Evolutionary conservation across 768 basidiomycete species (phyloP).

Genomic region (Lepiota venenata): DNA sequence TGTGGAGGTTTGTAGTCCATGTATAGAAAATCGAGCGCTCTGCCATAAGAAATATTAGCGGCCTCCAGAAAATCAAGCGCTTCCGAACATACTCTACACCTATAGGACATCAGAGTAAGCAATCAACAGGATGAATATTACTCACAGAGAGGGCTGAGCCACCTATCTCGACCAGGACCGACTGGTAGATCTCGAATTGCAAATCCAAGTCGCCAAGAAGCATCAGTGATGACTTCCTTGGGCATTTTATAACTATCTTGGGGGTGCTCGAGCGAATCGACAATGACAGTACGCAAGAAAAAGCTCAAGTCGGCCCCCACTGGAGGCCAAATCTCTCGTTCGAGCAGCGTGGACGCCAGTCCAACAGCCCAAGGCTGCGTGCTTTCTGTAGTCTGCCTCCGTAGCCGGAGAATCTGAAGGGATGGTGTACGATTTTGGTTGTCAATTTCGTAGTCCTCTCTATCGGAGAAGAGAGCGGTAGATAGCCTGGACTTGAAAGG

Average conservation of each 20-base stretch:
- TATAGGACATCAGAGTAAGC: slow-evolving; percentile 16
- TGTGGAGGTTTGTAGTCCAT: slow-evolving; percentile 88
- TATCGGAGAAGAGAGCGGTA: slow-evolving; percentile 75
- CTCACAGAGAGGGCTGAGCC: slow-evolving; percentile 82
- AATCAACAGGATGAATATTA: slow-evolving; percentile 13
- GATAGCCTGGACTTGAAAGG: slow-evolving; percentile 70
- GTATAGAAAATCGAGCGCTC: slow-evolving; percentile 86
- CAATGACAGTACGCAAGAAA: slow-evolving; percentile 78
- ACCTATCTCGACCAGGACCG: slow-evolving; percentile 64
- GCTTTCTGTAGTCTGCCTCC: slow-evolving; percentile 23
- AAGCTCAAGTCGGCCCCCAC: slow-evolving; percentile 83
- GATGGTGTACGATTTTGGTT: slow-evolving; percentile 30
- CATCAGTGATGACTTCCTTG: slow-evolving; percentile 33
- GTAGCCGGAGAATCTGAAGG: slow-evolving; percentile 30
- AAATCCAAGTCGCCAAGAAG: slow-evolving; percentile 78
- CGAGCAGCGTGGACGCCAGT: slow-evolving; percentile 66
- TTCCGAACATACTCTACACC: slow-evolving; percentile 43
- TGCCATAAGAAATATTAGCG: slow-evolving; percentile 22
- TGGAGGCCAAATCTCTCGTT: slow-evolving; percentile 82
- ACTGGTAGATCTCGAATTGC: slow-evolving; percentile 72
- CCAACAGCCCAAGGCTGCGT: slow-evolving; percentile 62
- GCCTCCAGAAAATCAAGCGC: not conserved
- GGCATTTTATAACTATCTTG: slow-evolving; percentile 27
- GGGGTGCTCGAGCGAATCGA: slow-evolving; percentile 63
- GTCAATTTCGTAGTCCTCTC: slow-evolving; percentile 45